phyloP scores from a whole-genome alignment of 2,329 filamentous ascomycete species.

The Colletotrichum acutatum region DNA sequence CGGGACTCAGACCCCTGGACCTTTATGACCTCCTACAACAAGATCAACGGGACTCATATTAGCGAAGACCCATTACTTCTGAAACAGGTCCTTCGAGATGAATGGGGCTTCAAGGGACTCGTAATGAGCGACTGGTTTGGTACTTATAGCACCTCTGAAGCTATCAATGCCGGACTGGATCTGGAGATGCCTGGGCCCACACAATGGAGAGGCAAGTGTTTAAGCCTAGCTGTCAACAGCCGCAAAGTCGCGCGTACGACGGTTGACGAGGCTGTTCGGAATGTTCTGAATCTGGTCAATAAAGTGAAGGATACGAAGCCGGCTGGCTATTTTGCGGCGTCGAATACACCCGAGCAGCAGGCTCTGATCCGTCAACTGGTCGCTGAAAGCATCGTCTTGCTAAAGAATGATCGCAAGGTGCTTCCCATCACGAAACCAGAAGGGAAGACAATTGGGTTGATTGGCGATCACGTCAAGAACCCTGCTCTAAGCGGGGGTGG shows the following conservation, averaged over 20 bases:
- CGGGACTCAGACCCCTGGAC: conserved; percentile 62
- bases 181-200: conserved; percentile 70
- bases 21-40: conserved; percentile 71
- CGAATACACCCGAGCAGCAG: conserved; percentile 63
- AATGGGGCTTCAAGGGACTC: conserved; percentile 68
- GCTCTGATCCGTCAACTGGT: conserved; percentile 73
- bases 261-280: conserved; percentile 66
- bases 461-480: conserved; percentile 41
- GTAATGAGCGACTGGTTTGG: conserved; percentile 71
- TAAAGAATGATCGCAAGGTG: conserved; percentile 75
- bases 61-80: conserved; percentile 64
- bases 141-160: conserved; percentile 63
- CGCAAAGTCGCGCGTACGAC: conserved; percentile 22
- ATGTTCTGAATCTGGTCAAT: conserved; percentile 68
- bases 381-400: conserved; percentile 76
- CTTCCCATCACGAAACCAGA: conserved; percentile 69
- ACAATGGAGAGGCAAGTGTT: conserved; percentile 43
- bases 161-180: conserved; percentile 63
- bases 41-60: conserved; percentile 66
- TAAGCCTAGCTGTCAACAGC: conserved; percentile 24
- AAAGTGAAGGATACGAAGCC: conserved; percentile 40
- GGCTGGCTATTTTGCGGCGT: conserved; percentile 60
- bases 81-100: conserved; percentile 60
- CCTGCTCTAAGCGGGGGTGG: conserved; percentile 63
- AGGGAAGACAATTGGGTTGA: conserved; percentile 53